Percentiles rank a stretch among this genome's conserved stretches.
Evolutionary conservation across 2,329 filamentous ascomycete species (phyloP).

Genomic region (Didymella pinodella): DNA sequence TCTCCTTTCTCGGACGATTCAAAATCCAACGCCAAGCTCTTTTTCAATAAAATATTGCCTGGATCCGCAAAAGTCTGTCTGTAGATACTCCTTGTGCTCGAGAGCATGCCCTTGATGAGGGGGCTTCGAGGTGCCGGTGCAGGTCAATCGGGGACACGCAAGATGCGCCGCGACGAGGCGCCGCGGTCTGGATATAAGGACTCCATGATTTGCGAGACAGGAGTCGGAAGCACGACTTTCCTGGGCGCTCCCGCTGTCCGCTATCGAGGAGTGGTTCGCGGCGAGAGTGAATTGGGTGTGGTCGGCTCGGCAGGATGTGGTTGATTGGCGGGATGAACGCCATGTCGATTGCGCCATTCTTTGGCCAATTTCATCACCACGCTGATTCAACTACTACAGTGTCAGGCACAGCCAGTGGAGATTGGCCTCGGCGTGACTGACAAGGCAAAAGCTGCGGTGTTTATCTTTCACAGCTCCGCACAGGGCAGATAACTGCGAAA

Average conservation of each 20-base stretch:
- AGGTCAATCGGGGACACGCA: not conserved
- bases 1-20: not conserved
- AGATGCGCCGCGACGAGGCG: not conserved
- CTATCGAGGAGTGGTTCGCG: conserved; percentile 18
- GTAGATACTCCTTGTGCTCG: conserved; percentile 10
- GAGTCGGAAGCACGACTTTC: not conserved
- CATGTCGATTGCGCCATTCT: conserved; percentile 16
- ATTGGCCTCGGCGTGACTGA: no score
- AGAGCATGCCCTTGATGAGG: conserved; percentile 12
- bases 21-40: not conserved
- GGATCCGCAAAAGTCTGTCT: conserved; percentile 9
- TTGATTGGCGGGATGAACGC: conserved; percentile 9
- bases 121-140: not conserved
- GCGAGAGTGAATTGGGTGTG: conserved; percentile 6
- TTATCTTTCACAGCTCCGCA: no score
- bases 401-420: no score
- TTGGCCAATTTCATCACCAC: not conserved
- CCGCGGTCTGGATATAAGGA: conserved; percentile 9
- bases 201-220: conserved; percentile 9
- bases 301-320: conserved; percentile 9
- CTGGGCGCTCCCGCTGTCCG: conserved; percentile 11
- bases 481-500: no score
- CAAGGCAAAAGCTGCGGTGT: no score
- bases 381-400: not conserved
- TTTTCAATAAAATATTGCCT: not conserved